phyloP scores from a whole-genome alignment of 441 rosid species.

The Bruguiera hainesii region DNA sequence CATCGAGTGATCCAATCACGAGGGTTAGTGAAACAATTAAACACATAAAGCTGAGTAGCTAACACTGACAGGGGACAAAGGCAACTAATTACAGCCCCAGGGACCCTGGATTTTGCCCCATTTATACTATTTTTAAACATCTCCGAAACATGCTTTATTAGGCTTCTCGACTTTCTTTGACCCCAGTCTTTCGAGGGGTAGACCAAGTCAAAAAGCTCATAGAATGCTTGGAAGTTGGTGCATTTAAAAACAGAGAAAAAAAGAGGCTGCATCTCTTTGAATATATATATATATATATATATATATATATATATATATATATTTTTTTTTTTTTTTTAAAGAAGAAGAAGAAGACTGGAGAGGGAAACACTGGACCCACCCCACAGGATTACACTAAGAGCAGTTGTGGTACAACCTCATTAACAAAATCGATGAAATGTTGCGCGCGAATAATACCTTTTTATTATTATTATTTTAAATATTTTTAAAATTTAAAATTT shows the following conservation, averaged over 20 bases:
- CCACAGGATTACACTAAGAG: no score
- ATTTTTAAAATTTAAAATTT: no score
- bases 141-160: conserved; percentile 1
- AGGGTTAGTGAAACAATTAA: neutral
- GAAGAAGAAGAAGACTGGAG: neutral
- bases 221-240: conserved; percentile 44
- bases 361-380: no score
- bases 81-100: neutral
- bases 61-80: neutral
- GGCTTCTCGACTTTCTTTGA: neutral
- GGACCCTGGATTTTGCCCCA: neutral
- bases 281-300: neutral
- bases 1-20: neutral
- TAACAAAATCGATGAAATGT: no score
- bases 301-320: no score
- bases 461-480: no score
- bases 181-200: conserved; percentile 29
- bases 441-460: no score
- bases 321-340: neutral
- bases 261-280: neutral
- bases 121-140: neutral
- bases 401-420: no score
- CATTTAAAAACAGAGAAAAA: neutral
- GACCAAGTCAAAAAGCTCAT: conserved; percentile 39
- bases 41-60: neutral